Evolutionary conservation across 768 basidiomycete species (phyloP), one percentile per base, ranked within the genome.

Genomic region (Tylopilus plumbeoviolaceoides): DNA sequence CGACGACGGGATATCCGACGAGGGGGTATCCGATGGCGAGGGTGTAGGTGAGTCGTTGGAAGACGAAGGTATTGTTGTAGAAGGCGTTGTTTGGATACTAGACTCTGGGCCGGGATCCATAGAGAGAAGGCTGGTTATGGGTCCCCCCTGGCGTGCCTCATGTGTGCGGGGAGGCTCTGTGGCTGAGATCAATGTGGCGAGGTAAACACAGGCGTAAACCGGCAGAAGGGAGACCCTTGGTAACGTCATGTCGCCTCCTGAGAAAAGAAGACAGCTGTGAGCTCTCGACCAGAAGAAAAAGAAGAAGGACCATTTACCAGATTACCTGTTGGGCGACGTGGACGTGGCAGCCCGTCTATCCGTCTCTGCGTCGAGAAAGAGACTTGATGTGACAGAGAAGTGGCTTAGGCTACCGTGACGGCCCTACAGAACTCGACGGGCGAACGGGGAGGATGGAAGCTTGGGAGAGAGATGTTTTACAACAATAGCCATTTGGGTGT

Each of bases 81-180:
- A 6, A 10, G 7, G 7, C 11, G 49, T 50, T 33, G 53, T 43
- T 42, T 17, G 54, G 36, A 38, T 1, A n/a, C n/a, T n/a, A 43
- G 58, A 58, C 35, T 20, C 42, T 45, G 56, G 55, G 1, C 55
- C 56, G 5, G 58, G 55, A 10, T 35, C 58, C 2, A 14, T 5
- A 27, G 55, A 30, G 43, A 40, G 7, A 17, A 14, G n/a, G 20
- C 4, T 39, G 43, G 15, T 31, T 25, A 20, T 25, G 28, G 48
- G 44, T 25, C 51, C 66, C 5, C 11, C 36, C 46, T 67, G 64
- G 4, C 59, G 64, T 17, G 57, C 56, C 64, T 63, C 59, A 33
- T 57, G 62, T 50, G 44, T 9, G 5, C 7, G 56, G 49, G 54
- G 42, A 55, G 50, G 55, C 20, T 9, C 33, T n/a, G 56, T 52